A percentile compares a stretch with the other conserved stretches of the same genome.
Evolutionary conservation across 768 basidiomycete species (phyloP).

Genomic region (Lentinula sp.): DNA sequence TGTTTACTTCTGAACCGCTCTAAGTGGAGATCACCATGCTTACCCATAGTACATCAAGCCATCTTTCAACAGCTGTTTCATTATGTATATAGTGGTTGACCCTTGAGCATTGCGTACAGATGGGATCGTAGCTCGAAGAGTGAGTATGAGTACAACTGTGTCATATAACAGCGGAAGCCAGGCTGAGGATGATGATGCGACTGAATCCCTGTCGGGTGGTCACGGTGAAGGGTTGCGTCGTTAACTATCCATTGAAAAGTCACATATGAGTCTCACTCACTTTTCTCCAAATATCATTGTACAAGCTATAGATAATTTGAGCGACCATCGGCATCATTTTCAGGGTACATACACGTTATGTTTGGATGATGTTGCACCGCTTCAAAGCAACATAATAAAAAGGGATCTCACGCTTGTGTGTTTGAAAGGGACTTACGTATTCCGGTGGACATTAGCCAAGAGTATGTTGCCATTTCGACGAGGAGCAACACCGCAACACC

Average conservation of each 20-base stretch:
- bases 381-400: neutral
- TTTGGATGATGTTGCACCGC: neutral
- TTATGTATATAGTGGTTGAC: neutral
- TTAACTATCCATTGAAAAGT: too few relatives aligned
- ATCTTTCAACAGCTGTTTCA: neutral
- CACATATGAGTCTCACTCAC: neutral
- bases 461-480: neutral
- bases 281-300: conserved; percentile 3
- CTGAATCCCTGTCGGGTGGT: neutral
- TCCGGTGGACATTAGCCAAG: neutral
- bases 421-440: neutral
- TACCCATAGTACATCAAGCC: conserved; percentile 1
- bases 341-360: neutral
- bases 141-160: neutral
- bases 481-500: neutral
- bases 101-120: neutral
- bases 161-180: conserved; percentile 5
- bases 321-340: neutral
- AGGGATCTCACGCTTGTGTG: neutral
- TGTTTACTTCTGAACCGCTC: neutral
- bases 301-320: neutral
- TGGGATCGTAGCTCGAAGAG: neutral
- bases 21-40: neutral
- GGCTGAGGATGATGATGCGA: neutral
- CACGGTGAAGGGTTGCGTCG: neutral